Conservation (phyloP, 2,329 filamentous ascomycete genomes). For the Graphium sp. region DNA sequence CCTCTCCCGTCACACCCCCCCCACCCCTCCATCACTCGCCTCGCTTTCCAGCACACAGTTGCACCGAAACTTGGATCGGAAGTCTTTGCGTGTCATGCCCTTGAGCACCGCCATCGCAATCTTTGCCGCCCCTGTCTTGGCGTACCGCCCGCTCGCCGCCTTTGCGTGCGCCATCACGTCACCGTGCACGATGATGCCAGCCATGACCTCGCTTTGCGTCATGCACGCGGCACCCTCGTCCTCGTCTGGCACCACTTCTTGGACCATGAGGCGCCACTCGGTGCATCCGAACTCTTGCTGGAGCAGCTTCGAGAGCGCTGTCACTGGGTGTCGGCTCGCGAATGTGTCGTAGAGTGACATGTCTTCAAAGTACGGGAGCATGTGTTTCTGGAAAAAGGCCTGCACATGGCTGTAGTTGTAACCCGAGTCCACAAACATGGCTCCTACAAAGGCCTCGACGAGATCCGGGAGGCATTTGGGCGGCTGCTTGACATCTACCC, state of each 20-base stretch:
- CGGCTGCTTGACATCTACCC: slow-evolving; percentile 44
- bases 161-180: slow-evolving; percentile 44
- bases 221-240: slow-evolving; percentile 22
- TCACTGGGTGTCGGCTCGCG: slow-evolving; percentile 74
- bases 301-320: slow-evolving; percentile 49
- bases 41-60: slow-evolving; percentile 28
- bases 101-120: slow-evolving; percentile 32
- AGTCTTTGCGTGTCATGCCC: slow-evolving; percentile 33
- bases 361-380: slow-evolving; percentile 66
- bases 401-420: slow-evolving; percentile 64
- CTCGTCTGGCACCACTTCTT: slow-evolving; percentile 24
- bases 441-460: slow-evolving; percentile 76
- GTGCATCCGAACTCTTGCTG: slow-evolving; percentile 47
- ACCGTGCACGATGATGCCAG: slow-evolving; percentile 63
- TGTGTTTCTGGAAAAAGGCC: slow-evolving; percentile 57
- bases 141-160: slow-evolving; percentile 52
- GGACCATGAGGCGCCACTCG: slow-evolving; percentile 35
- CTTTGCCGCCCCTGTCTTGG: slow-evolving; percentile 51
- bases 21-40: slow-evolving; percentile 5
- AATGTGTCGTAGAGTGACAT: slow-evolving; percentile 80
- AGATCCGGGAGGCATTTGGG: slow-evolving; percentile 72
- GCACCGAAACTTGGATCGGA: slow-evolving; percentile 43
- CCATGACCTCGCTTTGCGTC: slow-evolving; percentile 38
- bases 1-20: background rate
- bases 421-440: slow-evolving; percentile 75